Conservation (phyloP, 306 rosid species). For the Cucurbita maxima region DNA sequence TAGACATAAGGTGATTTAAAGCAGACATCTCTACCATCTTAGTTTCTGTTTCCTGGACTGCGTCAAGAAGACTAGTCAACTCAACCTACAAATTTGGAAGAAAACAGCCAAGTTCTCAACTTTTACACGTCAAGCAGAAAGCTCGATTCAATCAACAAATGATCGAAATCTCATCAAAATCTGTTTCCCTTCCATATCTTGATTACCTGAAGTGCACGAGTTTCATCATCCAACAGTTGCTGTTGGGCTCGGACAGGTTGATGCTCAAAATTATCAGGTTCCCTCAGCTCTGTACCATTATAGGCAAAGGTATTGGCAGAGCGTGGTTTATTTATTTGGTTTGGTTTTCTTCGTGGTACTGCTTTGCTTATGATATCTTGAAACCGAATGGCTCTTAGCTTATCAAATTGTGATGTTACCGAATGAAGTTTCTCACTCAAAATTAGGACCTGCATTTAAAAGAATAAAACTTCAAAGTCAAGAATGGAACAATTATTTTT, state of each 20-base stretch:
- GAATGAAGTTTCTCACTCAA: conserved; percentile 87
- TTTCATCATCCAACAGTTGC: conserved; percentile 80
- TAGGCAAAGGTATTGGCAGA: conserved; percentile 30
- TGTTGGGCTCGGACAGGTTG: conserved; percentile 68
- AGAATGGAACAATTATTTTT: neutral
- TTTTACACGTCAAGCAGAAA: conserved; percentile 12
- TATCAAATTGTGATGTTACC: conserved; percentile 77
- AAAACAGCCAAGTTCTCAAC: neutral
- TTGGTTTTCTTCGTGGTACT: conserved; percentile 57
- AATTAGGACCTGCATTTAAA: conserved; percentile 47
- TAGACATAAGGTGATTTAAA: conserved; percentile 79
- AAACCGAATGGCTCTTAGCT: conserved; percentile 85
- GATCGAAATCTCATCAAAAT: neutral
- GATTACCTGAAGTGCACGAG: conserved; percentile 88
- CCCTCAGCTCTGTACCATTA: conserved; percentile 29
- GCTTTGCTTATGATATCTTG: conserved; percentile 75
- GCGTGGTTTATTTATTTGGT: conserved; percentile 23
- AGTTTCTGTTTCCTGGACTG: conserved; percentile 87
- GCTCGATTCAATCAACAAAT: neutral
- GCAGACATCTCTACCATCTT: conserved; percentile 99
- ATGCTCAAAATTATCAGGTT: conserved; percentile 38
- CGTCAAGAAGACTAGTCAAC: conserved; percentile 58
- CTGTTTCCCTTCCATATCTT: neutral
- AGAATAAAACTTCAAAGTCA: neutral
- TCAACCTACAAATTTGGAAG: conserved; percentile 50